These are phyloP conservation scores for Pneumocystis murina DNA, from an alignment of 1,139 yeast species.

Conservation along the genomic window DNA sequence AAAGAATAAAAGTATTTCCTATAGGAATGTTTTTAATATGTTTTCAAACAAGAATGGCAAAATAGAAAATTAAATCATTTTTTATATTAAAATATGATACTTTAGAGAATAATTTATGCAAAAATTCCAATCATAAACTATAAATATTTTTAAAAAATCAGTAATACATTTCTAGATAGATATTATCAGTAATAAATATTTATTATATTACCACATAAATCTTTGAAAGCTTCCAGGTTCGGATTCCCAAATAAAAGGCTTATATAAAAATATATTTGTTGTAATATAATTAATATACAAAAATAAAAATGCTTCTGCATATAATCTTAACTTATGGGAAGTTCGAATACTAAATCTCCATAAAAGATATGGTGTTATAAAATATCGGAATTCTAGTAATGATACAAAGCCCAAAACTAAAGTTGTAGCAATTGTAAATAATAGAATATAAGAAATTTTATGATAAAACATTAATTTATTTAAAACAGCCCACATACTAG, in stretches of 20 bases:
- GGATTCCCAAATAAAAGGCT: conserved; percentile 55
- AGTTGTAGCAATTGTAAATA: conserved; percentile 38
- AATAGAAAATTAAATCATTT: neutral
- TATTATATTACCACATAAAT: conserved; percentile 56
- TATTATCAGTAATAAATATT: neutral
- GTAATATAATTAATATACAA: conserved; percentile 39
- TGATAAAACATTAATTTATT: conserved; percentile 18
- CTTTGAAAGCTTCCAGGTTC: conserved; percentile 49
- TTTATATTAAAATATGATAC: too few species aligned
- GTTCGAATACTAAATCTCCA: conserved; percentile 44
- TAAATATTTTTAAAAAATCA: neutral
- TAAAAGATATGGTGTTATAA: conserved; percentile 60
- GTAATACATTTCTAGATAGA: neutral
- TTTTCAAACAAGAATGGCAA: neutral
- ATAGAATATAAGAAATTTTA: conserved; percentile 22
- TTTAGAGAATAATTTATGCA: neutral
- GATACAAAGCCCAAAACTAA: conserved; percentile 76
- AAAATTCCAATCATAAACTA: neutral
- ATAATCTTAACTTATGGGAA: conserved; percentile 24
- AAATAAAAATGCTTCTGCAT: conserved; percentile 48
- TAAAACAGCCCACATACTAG: conserved; percentile 34
- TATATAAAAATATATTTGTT: conserved; percentile 40
- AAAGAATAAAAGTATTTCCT: neutral
- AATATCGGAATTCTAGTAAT: conserved; percentile 83
- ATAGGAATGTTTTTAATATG: neutral